Conservation (phyloP, 805 yeast genomes). For the Wickerhamomyces subpelliculosus region DNA sequence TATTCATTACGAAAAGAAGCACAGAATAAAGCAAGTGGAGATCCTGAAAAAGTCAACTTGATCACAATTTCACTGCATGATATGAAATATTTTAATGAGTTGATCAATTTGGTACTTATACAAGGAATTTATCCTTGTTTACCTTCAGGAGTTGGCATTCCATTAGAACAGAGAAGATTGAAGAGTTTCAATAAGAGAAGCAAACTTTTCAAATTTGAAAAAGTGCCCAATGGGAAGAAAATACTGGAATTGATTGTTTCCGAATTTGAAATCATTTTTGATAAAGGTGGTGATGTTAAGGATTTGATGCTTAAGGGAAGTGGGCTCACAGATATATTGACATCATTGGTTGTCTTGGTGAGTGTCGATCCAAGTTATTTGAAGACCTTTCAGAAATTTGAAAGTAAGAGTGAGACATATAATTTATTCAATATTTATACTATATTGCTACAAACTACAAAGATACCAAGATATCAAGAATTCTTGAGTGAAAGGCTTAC, state of each 20-base stretch:
- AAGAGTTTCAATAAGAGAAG: constrained; percentile 36
- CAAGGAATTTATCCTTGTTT: constrained; percentile 68
- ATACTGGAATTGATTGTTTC: constrained; percentile 13
- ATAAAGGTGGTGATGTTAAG: constrained; percentile 23
- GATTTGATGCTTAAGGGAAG: constrained; percentile 56
- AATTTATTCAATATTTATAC: constrained; percentile 58
- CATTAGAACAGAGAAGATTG: constrained; percentile 51
- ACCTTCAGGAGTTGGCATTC: constrained; percentile 52
- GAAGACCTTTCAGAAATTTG: constrained; percentile 24
- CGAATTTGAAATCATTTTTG: constrained; percentile 19
- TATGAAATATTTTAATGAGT: constrained; percentile 61
- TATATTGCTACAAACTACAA: constrained; percentile 42
- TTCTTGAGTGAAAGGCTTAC: constrained; percentile 46
- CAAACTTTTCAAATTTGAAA: constrained; percentile 18
- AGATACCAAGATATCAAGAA: constrained; percentile 38
- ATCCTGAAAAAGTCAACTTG: constrained; percentile 17
- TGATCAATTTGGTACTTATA: constrained; percentile 57
- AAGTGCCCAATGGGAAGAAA: constrained; percentile 10
- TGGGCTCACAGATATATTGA: constrained; percentile 55
- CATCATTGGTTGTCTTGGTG: constrained; percentile 38
- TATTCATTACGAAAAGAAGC: constrained; percentile 4
- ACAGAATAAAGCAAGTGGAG: constrained; percentile 1
- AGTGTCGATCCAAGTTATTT: constrained; percentile 17
- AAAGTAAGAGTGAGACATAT: constrained; percentile 52
- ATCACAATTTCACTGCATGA: constrained; percentile 77